These are phyloP conservation scores for Erysimum cheiranthoides DNA, from an alignment of 345 rosid species.

Conservation along the genomic window DNA sequence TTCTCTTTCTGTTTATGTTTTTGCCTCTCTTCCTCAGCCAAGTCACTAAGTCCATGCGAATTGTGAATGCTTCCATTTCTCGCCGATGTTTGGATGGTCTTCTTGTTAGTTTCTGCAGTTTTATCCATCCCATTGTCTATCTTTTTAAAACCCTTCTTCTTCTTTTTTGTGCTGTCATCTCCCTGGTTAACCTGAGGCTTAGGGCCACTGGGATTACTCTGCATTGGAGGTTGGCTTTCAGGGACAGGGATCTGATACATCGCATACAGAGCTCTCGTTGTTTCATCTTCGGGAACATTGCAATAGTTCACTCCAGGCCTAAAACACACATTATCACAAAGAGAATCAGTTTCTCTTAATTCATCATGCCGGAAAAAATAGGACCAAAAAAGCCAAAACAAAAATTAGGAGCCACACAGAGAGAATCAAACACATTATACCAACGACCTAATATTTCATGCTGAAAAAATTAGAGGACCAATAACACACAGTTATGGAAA, in stretches of 20 bases:
- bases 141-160: conserved; percentile 62
- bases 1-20: conserved; percentile 65
- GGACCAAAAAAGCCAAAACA: not conserved
- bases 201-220: conserved; percentile 46
- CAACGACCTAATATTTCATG: conserved; percentile 33
- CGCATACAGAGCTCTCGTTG: conserved; percentile 67
- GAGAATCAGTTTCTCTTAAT: conserved; percentile 27
- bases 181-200: conserved; percentile 40
- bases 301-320: conserved; percentile 92
- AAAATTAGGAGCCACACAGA: not conserved
- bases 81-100: conserved; percentile 46
- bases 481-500: conserved; percentile 21
- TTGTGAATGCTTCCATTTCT: conserved; percentile 50
- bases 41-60: conserved; percentile 53
- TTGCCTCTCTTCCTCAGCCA: conserved; percentile 52
- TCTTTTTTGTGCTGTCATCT: conserved; percentile 49
- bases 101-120: conserved; percentile 59
- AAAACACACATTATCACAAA: conserved; percentile 42
- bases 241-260: conserved; percentile 52
- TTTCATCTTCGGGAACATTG: conserved; percentile 75
- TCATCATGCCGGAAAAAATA: conserved; percentile 7
- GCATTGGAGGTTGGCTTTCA: conserved; percentile 53
- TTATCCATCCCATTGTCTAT: conserved; percentile 45
- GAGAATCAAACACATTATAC: conserved; percentile 20
- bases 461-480: conserved; percentile 1